Evolutionary conservation across 441 rosid genomes (phyloP).

Genomic region (Dalechampia spathulata): DNA sequence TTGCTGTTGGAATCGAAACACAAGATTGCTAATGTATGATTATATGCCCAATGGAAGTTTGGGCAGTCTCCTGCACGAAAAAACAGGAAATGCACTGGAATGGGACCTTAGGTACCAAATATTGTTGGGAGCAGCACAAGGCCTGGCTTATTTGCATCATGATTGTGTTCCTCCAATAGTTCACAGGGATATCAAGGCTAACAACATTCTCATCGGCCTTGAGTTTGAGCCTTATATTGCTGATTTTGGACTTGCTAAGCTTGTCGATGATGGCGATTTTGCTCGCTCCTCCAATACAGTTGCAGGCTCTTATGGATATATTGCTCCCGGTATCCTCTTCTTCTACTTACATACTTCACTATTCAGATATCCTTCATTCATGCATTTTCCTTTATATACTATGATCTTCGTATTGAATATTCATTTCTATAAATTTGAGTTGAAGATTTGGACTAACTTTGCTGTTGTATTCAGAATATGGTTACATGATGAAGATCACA

Average conservation of each 20-base stretch:
- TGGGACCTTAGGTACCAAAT: conserved; percentile 90
- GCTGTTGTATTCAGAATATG: conserved; percentile 54
- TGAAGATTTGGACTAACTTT: too few species aligned
- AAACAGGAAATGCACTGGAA: conserved; percentile 59
- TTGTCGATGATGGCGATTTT: conserved; percentile 79
- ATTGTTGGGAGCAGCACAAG: conserved; percentile 86
- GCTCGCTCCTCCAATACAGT: conserved; percentile 82
- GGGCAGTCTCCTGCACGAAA: conserved; percentile 83
- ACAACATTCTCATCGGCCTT: conserved; percentile 82
- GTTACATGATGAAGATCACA: conserved; percentile 93
- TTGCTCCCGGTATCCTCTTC: conserved; percentile 77
- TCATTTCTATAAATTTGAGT: too few species aligned
- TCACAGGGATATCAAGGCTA: conserved; percentile 94
- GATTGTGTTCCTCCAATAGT: conserved; percentile 91
- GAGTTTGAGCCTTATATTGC: conserved; percentile 93
- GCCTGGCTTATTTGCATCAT: conserved; percentile 88
- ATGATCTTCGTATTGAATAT: not conserved
- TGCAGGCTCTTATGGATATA: conserved; percentile 94
- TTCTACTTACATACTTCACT: not conserved
- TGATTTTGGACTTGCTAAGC: conserved; percentile 96
- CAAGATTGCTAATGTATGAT: conserved; percentile 83
- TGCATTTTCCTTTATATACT: not conserved
- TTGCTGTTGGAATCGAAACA: conserved; percentile 81
- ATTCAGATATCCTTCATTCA: not conserved
- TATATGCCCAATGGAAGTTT: conserved; percentile 96